Percentiles rank a stretch among this genome's conserved stretches.
Evolutionary conservation across 345 rosid species (phyloP).

Genomic region (rapeseed (Brassica napus)): Da-Ae NC_063438.1:3500001-3500500

Average conservation of each 20-base stretch:
- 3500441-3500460: too few species aligned
- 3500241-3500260: background rate
- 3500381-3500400: too few species aligned
- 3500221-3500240: slow-evolving; percentile 36
- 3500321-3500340: too few species aligned
- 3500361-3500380: too few species aligned
- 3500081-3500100: slow-evolving; percentile 30
- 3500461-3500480: too few species aligned
- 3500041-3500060: slow-evolving; percentile 32
- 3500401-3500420: too few species aligned
- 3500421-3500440: too few species aligned
- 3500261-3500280: too few species aligned
- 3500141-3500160: slow-evolving; percentile 1
- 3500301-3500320: too few species aligned
- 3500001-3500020: slow-evolving; percentile 10
- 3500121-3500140: slow-evolving; percentile 15
- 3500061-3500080: slow-evolving; percentile 9
- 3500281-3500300: too few species aligned
- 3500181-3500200: slow-evolving; percentile 8
- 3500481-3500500: too few species aligned
- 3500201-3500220: slow-evolving; percentile 17
- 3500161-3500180: slow-evolving; percentile 36
- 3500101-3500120: slow-evolving; percentile 25
- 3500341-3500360: too few species aligned
- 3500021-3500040: slow-evolving; percentile 29